Conservation (phyloP, 1,284 basidiomycete species). For the Apiotrichum porosum region DNA sequence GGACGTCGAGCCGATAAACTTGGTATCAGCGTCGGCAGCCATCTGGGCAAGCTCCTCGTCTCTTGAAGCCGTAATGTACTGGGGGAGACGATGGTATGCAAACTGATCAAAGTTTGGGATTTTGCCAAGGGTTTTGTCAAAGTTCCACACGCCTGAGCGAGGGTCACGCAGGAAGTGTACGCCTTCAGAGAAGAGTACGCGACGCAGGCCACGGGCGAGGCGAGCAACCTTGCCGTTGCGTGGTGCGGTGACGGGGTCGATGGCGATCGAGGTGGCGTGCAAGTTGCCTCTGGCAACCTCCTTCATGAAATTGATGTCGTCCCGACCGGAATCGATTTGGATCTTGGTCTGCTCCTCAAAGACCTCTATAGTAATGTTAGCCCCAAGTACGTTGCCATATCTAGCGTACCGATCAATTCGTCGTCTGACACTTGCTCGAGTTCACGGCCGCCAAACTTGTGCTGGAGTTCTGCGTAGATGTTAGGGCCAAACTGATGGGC, state of each 20-base stretch:
- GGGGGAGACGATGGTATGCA: constrained; percentile 73
- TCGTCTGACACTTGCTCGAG: too few relatives aligned
- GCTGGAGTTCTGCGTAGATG: too few relatives aligned
- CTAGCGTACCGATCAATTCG: too few relatives aligned
- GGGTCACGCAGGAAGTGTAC: constrained; percentile 87
- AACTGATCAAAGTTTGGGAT: constrained; percentile 82
- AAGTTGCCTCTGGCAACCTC: not conserved
- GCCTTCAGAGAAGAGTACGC: constrained; percentile 86
- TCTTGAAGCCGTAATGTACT: constrained; percentile 74
- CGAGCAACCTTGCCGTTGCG: constrained; percentile 55
- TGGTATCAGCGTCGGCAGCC: constrained; percentile 54
- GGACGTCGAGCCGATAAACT: constrained; percentile 86
- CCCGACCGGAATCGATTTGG: not conserved
- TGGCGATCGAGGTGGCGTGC: not conserved
- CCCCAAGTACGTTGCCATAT: too few relatives aligned
- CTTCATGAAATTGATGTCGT: not conserved
- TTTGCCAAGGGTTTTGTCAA: constrained; percentile 61
- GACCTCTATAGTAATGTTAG: not conserved
- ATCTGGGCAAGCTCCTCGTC: constrained; percentile 71
- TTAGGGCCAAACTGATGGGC: too few relatives aligned
- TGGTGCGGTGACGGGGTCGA: constrained; percentile 46
- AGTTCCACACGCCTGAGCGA: constrained; percentile 81
- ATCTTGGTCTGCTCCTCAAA: too few relatives aligned
- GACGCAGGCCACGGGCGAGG: constrained; percentile 71
- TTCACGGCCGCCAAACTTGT: too few relatives aligned